Base-by-base conservation (phyloP, 371 early-diverging fungal genomes). In the Furculomyces boomerangus region DNA sequence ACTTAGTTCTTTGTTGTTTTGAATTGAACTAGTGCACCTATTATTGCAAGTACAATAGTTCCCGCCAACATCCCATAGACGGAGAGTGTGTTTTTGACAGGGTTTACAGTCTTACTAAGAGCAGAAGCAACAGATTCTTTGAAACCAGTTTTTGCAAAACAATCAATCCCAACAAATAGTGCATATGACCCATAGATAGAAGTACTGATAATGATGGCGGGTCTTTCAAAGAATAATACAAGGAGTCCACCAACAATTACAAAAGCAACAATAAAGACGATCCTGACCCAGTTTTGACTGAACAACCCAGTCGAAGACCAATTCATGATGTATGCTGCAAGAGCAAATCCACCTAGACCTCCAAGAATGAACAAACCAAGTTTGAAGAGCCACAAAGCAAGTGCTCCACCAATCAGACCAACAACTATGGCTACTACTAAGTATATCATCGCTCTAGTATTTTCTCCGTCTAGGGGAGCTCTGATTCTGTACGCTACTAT, bases 71-170 rank as follows among this genome's bases (percentile, higher is more conserved):
- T 35, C 7, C 35, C 35, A 35, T 35, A 35, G 35, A 35, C 35
- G 35, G 10, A 10, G 16, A 16, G 16, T 7, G 35, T 10, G 7
- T 16, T 35, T 10, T 16, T 16, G 7, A 10, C 16, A 16, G 16
- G 7, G 16, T 16, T 35, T 35, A 10, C 10, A 35, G 7, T 10
- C 10, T 16, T 16, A 10, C 16, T 7, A 16, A 16, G 10, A 35
- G 16, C 16, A 35, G 16, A 16, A 35, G 16, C 10, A 16, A 53
- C 60, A 18, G 64, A 61, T 50, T 61, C 57, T 53, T 60, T 61
- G 63, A 88, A 84, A 0, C 87, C 88, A 0, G 84, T 83, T 32
- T 76, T 73, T 7, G 72, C 76, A 63, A 78, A 88, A 49, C 80
- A 69, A 64, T 89, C 88, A 30, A 88, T 60, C 18, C 86, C 89